Percentiles rank a stretch among this genome's conserved stretches.
Evolutionary conservation across 2,329 filamentous ascomycete genomes (phyloP).

Genomic region (Fusarium graminum): DNA sequence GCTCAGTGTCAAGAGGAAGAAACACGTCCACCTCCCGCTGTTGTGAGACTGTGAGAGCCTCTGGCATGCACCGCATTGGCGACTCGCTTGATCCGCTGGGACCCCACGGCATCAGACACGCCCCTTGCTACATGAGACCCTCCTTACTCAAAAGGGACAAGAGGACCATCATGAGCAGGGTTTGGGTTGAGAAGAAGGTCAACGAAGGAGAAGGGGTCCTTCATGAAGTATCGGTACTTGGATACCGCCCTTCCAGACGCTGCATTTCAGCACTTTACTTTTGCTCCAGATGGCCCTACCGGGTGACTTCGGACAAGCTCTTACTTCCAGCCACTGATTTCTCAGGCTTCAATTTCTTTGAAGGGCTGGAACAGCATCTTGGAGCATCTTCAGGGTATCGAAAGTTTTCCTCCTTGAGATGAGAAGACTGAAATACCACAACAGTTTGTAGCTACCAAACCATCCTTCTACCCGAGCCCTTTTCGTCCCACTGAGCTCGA

Average conservation of each 20-base stretch:
- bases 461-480: too few relatives aligned
- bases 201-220: constrained; percentile 43
- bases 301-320: constrained; percentile 47
- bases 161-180: constrained; percentile 40
- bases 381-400: neutral
- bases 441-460: too few relatives aligned
- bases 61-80: constrained; percentile 49
- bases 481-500: too few relatives aligned
- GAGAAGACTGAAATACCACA: too few relatives aligned
- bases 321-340: constrained; percentile 21
- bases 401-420: too few relatives aligned
- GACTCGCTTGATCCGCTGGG: constrained; percentile 49
- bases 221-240: constrained; percentile 44
- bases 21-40: constrained; percentile 39
- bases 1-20: constrained; percentile 41
- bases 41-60: constrained; percentile 45
- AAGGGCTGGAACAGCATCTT: constrained; percentile 35
- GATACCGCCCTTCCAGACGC: constrained; percentile 3
- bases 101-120: constrained; percentile 44
- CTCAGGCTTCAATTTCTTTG: constrained; percentile 15
- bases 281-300: constrained; percentile 22
- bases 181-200: constrained; percentile 39
- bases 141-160: constrained; percentile 34
- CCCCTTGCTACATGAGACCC: constrained; percentile 43
- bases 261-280: constrained; percentile 11